Evolutionary conservation across 805 yeast genomes (phyloP).

Genomic region (Pichia insulana): DNA sequence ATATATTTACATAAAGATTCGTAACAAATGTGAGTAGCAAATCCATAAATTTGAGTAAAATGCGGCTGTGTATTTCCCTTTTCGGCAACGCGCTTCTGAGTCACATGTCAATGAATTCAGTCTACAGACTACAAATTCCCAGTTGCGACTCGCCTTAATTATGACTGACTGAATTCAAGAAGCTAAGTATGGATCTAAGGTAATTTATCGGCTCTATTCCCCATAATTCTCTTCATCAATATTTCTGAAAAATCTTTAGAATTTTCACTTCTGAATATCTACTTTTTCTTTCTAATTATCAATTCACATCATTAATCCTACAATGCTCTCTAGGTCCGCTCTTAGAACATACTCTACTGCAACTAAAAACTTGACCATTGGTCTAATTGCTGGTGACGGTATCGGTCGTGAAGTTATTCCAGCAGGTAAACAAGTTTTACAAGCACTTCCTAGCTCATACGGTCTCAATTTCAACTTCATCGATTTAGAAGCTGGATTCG

Average conservation of each 20-base stretch:
- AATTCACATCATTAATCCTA: background rate
- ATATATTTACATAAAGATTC: too few relatives aligned
- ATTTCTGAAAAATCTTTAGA: too few relatives aligned
- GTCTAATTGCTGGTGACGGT: conserved; percentile 95
- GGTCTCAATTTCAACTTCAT: conserved; percentile 80
- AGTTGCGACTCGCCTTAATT: too few relatives aligned
- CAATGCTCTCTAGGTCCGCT: conserved; percentile 5
- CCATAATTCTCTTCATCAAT: too few relatives aligned
- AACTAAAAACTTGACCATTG: conserved; percentile 44
- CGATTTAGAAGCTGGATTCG: conserved; percentile 89
- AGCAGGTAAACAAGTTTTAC: conserved; percentile 83
- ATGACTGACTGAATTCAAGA: too few relatives aligned
- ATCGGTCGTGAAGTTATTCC: conserved; percentile 97
- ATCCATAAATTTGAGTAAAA: too few relatives aligned
- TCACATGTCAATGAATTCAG: too few relatives aligned
- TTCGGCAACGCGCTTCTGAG: conserved; percentile 1
- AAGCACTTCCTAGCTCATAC: conserved; percentile 67
- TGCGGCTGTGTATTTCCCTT: background rate
- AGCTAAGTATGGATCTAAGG: too few relatives aligned
- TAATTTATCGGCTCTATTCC: background rate
- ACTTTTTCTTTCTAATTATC: background rate
- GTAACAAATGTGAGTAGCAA: too few relatives aligned
- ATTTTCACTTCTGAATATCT: too few relatives aligned
- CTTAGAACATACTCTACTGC: conserved; percentile 27
- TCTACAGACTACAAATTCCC: too few relatives aligned